Conservation (phyloP, 371 early-diverging fungal genomes). For the Mucor saturninus region DNA sequence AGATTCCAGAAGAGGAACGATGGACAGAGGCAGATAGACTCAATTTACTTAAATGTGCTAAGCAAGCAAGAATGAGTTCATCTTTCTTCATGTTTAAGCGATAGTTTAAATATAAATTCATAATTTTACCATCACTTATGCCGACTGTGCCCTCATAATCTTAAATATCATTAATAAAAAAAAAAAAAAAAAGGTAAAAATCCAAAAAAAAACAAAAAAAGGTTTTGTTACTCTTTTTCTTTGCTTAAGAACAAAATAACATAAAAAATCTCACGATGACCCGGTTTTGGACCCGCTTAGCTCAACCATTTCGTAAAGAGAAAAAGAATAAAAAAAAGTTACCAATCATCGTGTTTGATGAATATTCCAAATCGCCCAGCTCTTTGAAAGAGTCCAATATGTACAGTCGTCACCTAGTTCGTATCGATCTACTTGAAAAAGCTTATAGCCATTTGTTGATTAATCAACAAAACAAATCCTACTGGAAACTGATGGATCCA, state of each 20-base stretch:
- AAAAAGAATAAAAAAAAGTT: constrained; percentile 7
- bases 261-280: constrained; percentile 9
- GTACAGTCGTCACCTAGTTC: constrained; percentile 13
- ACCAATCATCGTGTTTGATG: constrained; percentile 12
- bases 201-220: not conserved
- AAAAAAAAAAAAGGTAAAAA: not conserved
- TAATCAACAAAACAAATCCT: constrained; percentile 5
- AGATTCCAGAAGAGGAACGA: constrained; percentile 21
- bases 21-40: constrained; percentile 23
- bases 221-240: not conserved
- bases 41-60: constrained; percentile 20
- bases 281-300: constrained; percentile 22
- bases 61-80: constrained; percentile 23
- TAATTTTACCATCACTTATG: constrained; percentile 12
- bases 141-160: constrained; percentile 2
- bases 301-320: constrained; percentile 4
- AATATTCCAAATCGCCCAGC: constrained; percentile 8
- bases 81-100: constrained; percentile 30
- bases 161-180: not conserved
- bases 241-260: not conserved
- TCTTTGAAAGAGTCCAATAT: constrained; percentile 15
- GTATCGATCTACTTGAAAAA: constrained; percentile 7
- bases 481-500: constrained; percentile 16
- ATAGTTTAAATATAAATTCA: constrained; percentile 7
- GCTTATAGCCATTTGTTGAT: constrained; percentile 9